phyloP scores from a whole-genome alignment of 805 yeast genomes.

The Monosporozyma aerobia region DNA sequence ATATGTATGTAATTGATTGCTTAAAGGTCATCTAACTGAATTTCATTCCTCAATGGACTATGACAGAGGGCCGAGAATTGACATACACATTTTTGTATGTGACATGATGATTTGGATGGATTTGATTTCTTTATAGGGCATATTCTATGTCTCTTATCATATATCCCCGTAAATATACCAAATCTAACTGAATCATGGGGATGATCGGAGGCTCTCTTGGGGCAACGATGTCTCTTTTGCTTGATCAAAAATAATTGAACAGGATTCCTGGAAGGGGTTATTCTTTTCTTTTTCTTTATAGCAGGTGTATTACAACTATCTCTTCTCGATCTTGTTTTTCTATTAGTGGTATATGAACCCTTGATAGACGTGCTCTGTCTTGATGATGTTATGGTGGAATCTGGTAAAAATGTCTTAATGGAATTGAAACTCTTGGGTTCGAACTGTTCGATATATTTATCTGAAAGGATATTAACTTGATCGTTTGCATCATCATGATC shows the following conservation, averaged over 20 bases:
- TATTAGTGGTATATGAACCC: background rate
- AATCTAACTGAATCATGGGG: background rate
- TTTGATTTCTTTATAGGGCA: background rate
- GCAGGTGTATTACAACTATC: background rate
- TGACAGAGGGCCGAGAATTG: background rate
- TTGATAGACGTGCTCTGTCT: background rate
- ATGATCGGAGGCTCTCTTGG: background rate
- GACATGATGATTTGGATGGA: background rate
- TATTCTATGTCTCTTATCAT: background rate
- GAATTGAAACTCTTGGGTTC: background rate
- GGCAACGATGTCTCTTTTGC: background rate
- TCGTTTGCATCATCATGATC: background rate
- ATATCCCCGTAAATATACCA: background rate
- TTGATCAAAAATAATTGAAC: background rate
- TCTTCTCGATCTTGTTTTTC: background rate
- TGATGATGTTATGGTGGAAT: background rate
- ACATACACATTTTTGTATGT: conserved; percentile 1
- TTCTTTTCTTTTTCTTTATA: background rate
- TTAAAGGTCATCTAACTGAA: conserved; percentile 1
- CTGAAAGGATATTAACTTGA: background rate
- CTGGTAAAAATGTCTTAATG: background rate
- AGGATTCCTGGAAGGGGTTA: background rate
- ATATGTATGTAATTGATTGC: background rate
- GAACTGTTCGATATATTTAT: background rate
- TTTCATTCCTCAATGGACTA: conserved; percentile 6